Base-by-base conservation (phyloP, 2,329 filamentous ascomycete genomes). In the Penicillium crustosum region DNA sequence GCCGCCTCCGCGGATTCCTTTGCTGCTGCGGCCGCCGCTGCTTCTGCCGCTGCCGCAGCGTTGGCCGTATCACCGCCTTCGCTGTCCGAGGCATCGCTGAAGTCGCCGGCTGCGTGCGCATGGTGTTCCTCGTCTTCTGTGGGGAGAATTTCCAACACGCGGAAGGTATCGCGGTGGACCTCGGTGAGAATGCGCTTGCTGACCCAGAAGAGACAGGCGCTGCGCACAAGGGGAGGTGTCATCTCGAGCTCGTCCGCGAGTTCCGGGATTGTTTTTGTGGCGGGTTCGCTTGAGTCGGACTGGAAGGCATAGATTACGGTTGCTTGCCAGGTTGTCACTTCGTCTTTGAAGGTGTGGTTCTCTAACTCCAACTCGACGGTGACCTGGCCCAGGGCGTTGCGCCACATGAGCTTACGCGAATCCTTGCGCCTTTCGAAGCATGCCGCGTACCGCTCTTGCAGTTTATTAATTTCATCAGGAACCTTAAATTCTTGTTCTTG, bases 241-340 rank as follows among this genome's bases (percentile, higher is more conserved):
- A 88, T 87, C 31, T 78, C 68, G 2, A 87, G 77, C 44, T 77
- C 69, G 1, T 79, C 67, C 23, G 78, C 73, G 13, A 88, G 75
- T 31, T 83, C 73, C 1, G 63, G 31, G 19, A 79, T 66, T 1
- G 72, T 74, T 62, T 70, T 80, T 3, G 74, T 74, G 9, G 79
- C 66, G 2, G 70, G 62, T 6, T 57, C 72, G n/a, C 8, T 21
- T 6, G 69, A 66, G 0, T 72, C 70, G 8, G 79, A 76, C 59
- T 89, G 82, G 71, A 97, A 97, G 0, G 90, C 89, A 70, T 92
- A 87, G 59, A 97, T 91, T 38, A 97, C 89, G 8, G 89, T 89
- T 6, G 93, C 92, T 74, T 96, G 90, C 81, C 91, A 95, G 1
- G 91, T 91, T 56, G 92, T 88, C 38, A 91, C 86, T 53, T 90